phyloP scores from a whole-genome alignment of 1,284 basidiomycete species.

The Macrocystidia cucumis region DNA sequence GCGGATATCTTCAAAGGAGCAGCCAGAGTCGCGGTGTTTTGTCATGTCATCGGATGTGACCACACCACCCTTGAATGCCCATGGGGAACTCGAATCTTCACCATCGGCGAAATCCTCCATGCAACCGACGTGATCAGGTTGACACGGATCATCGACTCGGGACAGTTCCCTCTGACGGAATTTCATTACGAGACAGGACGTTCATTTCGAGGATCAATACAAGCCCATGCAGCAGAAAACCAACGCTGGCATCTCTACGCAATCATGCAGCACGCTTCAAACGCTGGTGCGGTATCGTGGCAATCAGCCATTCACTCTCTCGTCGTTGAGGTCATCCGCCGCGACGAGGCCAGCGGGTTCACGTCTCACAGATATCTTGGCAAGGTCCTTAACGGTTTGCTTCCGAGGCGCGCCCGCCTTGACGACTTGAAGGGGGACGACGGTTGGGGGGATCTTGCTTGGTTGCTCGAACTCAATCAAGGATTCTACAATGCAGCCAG shows the following conservation, averaged over 20 bases:
- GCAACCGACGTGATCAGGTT: slow-evolving; percentile 10
- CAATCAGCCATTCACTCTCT: slow-evolving; percentile 17
- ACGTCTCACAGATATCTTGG: slow-evolving; percentile 13
- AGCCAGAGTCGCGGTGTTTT: slow-evolving; percentile 14
- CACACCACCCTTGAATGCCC: slow-evolving; percentile 13
- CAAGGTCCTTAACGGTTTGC: slow-evolving; percentile 17
- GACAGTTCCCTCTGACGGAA: neutral
- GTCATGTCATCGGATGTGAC: slow-evolving; percentile 13
- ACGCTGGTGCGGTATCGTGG: slow-evolving; percentile 15
- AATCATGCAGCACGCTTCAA: slow-evolving; percentile 14
- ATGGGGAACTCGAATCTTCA: slow-evolving; percentile 16
- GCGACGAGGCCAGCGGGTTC: slow-evolving; percentile 11
- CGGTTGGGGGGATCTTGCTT: slow-evolving; percentile 18
- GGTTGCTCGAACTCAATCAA: slow-evolving; percentile 19
- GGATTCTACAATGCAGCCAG: slow-evolving; percentile 18
- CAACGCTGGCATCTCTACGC: slow-evolving; percentile 17
- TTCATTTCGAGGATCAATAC: slow-evolving; percentile 12
- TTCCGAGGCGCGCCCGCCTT: slow-evolving; percentile 15
- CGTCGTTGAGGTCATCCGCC: slow-evolving; percentile 16
- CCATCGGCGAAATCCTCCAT: slow-evolving; percentile 17
- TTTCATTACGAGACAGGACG: slow-evolving; percentile 5
- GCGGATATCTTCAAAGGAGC: slow-evolving; percentile 17
- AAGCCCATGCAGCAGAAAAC: slow-evolving; percentile 10
- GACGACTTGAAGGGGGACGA: slow-evolving; percentile 12
- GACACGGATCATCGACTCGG: slow-evolving; percentile 6